Evolutionary conservation across 2,329 filamentous ascomycete genomes (phyloP).

Genomic region (Tolypocladium inflatum): DNA sequence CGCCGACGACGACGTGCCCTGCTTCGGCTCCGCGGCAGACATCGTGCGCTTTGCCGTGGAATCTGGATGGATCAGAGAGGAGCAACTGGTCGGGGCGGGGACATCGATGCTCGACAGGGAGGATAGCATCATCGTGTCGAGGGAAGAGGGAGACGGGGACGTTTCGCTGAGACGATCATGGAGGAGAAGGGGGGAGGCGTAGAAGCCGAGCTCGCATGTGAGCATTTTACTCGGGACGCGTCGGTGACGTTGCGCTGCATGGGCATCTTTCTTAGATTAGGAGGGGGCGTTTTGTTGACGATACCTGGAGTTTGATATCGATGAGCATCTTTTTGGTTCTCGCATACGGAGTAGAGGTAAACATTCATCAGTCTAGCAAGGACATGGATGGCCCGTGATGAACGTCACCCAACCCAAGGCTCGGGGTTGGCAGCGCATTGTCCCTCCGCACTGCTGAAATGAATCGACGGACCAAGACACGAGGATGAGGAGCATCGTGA

Average conservation of each 20-base stretch:
- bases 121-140: constrained; percentile 29
- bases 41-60: constrained; percentile 48
- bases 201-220: not conserved
- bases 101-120: constrained; percentile 26
- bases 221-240: not conserved
- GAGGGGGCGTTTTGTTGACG: not conserved
- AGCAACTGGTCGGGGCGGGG: constrained; percentile 35
- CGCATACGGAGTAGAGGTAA: not conserved
- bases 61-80: constrained; percentile 45
- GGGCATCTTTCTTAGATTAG: not conserved
- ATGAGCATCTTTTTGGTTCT: not conserved
- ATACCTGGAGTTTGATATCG: not conserved
- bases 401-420: not conserved
- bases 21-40: constrained; percentile 46
- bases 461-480: not conserved
- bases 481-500: not conserved
- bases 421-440: not conserved
- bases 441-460: not conserved
- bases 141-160: constrained; percentile 15
- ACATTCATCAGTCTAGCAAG: not conserved
- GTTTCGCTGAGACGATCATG: constrained; percentile 15
- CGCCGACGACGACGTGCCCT: constrained; percentile 34
- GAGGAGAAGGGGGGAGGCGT: constrained; percentile 3
- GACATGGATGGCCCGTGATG: not conserved
- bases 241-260: not conserved